Evolutionary conservation across 345 rosid genomes (phyloP).

Genomic region (Microcos paniculata): DNA sequence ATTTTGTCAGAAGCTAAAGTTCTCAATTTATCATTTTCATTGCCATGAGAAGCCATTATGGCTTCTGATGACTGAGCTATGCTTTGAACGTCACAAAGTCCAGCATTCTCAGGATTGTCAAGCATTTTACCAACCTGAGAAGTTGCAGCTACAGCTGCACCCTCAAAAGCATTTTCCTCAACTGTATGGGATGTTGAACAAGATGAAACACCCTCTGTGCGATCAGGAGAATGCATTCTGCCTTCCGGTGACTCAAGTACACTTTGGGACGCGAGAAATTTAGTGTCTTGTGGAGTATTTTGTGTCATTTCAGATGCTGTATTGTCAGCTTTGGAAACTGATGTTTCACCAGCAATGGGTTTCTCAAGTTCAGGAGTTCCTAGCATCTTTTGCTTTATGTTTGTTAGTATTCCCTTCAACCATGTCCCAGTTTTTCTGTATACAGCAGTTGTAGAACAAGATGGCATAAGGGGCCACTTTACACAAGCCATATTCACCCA

Average conservation of each 20-base stretch:
- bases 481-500: slow-evolving; percentile 11
- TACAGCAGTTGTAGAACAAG: not conserved
- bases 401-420: slow-evolving; percentile 28
- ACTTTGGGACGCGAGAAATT: not conserved
- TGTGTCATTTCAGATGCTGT: not conserved
- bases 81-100: not conserved
- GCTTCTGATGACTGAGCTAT: slow-evolving; percentile 7
- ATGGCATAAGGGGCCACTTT: not conserved
- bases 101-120: not conserved
- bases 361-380: slow-evolving; percentile 7
- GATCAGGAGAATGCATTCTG: not conserved
- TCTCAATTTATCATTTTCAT: not conserved
- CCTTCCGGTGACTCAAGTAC: not conserved
- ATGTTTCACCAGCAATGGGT: slow-evolving; percentile 16
- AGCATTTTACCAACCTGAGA: not conserved
- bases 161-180: slow-evolving; percentile 1
- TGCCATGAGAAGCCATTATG: slow-evolving; percentile 11
- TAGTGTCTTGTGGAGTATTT: not conserved
- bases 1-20: not conserved
- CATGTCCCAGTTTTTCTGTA: slow-evolving; percentile 13
- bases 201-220: not conserved
- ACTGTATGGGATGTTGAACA: not conserved
- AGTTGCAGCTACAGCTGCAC: slow-evolving; percentile 3
- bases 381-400: slow-evolving; percentile 24
- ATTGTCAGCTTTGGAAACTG: slow-evolving; percentile 5